Percentiles rank a stretch among this genome's conserved stretches.
These are phyloP conservation scores for Oidiodendron maius DNA, from an alignment of 495 filamentous ascomycete genomes.

Conservation along the genomic window DNA sequence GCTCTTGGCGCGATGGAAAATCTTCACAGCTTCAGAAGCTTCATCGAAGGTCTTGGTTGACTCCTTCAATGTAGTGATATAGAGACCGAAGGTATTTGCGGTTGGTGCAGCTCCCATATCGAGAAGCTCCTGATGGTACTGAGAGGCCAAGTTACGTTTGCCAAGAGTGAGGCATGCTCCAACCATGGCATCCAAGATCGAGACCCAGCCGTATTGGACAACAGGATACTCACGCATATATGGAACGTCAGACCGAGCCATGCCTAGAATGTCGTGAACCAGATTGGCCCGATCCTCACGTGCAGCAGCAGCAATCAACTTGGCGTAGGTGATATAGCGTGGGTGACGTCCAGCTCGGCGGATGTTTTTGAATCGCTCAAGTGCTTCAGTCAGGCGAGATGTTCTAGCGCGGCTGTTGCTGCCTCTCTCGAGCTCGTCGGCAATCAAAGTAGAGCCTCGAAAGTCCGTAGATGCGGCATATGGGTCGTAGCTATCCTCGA, in stretches of 20 bases:
- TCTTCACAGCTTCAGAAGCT: slow-evolving; percentile 91
- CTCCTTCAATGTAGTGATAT: slow-evolving; percentile 96
- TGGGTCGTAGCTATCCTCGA: slow-evolving; percentile 80
- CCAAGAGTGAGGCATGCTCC: slow-evolving; percentile 84
- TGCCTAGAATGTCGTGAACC: slow-evolving; percentile 78
- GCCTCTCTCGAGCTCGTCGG: slow-evolving; percentile 71
- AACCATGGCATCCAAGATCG: slow-evolving; percentile 93
- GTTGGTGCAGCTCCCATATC: slow-evolving; percentile 85
- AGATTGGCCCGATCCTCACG: slow-evolving; percentile 73
- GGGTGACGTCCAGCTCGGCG: slow-evolving; percentile 87
- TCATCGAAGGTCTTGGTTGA: slow-evolving; percentile 97
- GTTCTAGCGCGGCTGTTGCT: slow-evolving; percentile 58
- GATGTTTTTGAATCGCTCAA: slow-evolving; percentile 83
- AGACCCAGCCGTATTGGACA: slow-evolving; percentile 90
- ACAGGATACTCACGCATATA: slow-evolving; percentile 71
- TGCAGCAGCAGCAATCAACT: slow-evolving; percentile 85
- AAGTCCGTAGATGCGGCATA: slow-evolving; percentile 87
- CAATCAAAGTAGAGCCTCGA: slow-evolving; percentile 83
- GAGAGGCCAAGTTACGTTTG: slow-evolving; percentile 67
- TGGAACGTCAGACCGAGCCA: slow-evolving; percentile 84
- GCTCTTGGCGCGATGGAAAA: slow-evolving; percentile 88
- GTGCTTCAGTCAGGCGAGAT: slow-evolving; percentile 70
- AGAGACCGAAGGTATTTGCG: slow-evolving; percentile 95
- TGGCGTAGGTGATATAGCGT: slow-evolving; percentile 91
- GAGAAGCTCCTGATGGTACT: slow-evolving; percentile 85